phyloP scores from a whole-genome alignment of 2,329 filamentous ascomycete genomes.

The Thyridium curvatum region DNA sequence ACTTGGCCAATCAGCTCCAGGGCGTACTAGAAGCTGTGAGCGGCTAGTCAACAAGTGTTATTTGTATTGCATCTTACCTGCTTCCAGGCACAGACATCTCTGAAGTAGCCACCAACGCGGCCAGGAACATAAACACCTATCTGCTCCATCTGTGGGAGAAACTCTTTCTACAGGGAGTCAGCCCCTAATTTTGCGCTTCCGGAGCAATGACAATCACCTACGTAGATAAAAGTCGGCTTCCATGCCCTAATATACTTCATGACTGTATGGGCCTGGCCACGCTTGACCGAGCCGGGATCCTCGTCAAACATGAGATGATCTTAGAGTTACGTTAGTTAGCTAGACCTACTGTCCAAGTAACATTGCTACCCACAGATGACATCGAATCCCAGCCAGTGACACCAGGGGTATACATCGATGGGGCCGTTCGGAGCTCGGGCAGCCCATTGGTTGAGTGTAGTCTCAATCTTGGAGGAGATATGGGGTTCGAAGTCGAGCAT shows the following conservation, averaged over 20 bases:
- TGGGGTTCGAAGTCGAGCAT: conserved; percentile 5
- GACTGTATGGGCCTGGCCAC: conserved; percentile 2
- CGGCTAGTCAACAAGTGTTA: too few relatives aligned
- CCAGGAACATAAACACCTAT: conserved; percentile 4
- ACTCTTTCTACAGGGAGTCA: conserved; percentile 2
- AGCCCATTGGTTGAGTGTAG: conserved; percentile 5
- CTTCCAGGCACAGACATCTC: conserved; percentile 3
- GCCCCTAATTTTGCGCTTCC: too few relatives aligned
- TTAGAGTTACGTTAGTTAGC: not conserved
- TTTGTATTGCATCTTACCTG: conserved; percentile 1
- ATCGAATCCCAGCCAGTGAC: conserved; percentile 6
- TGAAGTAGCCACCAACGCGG: conserved; percentile 2
- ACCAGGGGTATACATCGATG: conserved; percentile 4
- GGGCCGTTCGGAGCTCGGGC: not conserved
- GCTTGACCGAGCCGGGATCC: conserved; percentile 4
- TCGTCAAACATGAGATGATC: conserved; percentile 6
- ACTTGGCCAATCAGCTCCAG: conserved; percentile 1
- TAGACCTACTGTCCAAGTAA: too few relatives aligned
- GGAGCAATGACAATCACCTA: not conserved
- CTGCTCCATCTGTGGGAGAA: conserved; percentile 2
- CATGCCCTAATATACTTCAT: conserved; percentile 5
- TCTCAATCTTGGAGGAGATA: conserved; percentile 2
- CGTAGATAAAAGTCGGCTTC: conserved; percentile 6
- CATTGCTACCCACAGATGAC: conserved; percentile 5
- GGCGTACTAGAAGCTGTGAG: not conserved